phyloP scores from a whole-genome alignment of 768 basidiomycete species.

The Boletus pseudopeckii region DNA sequence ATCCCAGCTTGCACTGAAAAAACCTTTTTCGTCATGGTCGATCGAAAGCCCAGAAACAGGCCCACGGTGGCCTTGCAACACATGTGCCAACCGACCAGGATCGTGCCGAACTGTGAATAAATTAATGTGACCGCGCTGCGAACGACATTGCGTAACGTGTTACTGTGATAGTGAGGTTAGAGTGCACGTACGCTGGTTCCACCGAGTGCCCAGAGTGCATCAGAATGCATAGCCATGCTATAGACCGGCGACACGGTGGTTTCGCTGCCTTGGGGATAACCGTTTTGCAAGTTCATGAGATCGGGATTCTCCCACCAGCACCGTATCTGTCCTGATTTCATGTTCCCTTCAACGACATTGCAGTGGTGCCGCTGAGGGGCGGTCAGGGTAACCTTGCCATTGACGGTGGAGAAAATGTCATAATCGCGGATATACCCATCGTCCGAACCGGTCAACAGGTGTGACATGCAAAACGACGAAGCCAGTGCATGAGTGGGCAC shows the following conservation, averaged over 20 bases:
- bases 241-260: slow-evolving; percentile 69
- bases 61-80: slow-evolving; percentile 63
- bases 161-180: slow-evolving; percentile 15
- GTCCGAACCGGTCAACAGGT: slow-evolving; percentile 86
- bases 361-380: slow-evolving; percentile 87
- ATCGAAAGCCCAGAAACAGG: slow-evolving; percentile 85
- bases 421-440: slow-evolving; percentile 93
- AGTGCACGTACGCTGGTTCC: slow-evolving; percentile 71
- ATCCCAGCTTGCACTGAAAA: slow-evolving; percentile 95
- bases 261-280: slow-evolving; percentile 46
- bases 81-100: slow-evolving; percentile 73
- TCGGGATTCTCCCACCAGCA: slow-evolving; percentile 87
- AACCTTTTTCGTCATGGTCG: slow-evolving; percentile 75
- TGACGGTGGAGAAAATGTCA: slow-evolving; percentile 85
- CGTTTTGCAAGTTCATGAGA: slow-evolving; percentile 16
- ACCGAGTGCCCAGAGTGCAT: slow-evolving; percentile 88
- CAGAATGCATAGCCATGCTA: slow-evolving; percentile 87
- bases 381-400: slow-evolving; percentile 82
- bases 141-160: slow-evolving; percentile 16
- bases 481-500: slow-evolving; percentile 86
- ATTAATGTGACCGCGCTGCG: slow-evolving; percentile 85
- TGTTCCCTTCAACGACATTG: slow-evolving; percentile 86
- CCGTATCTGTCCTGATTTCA: slow-evolving; percentile 82
- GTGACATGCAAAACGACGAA: slow-evolving; percentile 80
- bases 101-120: slow-evolving; percentile 92